phyloP scores from a whole-genome alignment of 192 early-diverging fungal genomes.

The Coemansia sp. region DNA sequence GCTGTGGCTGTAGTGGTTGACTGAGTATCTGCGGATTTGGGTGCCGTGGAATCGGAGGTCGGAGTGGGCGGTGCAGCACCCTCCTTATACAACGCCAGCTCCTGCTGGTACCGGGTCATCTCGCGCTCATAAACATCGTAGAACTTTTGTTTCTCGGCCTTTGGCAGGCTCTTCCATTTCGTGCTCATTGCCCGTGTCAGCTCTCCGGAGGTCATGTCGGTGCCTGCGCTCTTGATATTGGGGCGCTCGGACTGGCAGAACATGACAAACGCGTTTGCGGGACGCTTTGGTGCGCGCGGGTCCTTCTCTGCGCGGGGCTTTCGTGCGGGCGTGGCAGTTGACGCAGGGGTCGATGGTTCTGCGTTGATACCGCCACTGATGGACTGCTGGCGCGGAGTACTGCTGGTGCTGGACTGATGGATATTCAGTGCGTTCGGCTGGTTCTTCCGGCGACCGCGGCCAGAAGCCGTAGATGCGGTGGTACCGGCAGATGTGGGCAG shows the following conservation, averaged over 20 bases:
- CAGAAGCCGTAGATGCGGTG: constrained; percentile 7
- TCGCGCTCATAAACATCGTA: constrained; percentile 51
- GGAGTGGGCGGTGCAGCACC: constrained; percentile 1
- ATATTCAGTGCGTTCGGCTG: constrained; percentile 6
- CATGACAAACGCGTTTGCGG: constrained; percentile 55
- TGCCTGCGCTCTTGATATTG: constrained; percentile 40
- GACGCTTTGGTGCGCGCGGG: constrained; percentile 52
- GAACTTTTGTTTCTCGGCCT: constrained; percentile 47
- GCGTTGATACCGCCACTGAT: constrained; percentile 10
- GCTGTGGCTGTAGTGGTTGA: neutral
- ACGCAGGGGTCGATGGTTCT: neutral
- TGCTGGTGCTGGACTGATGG: constrained; percentile 17
- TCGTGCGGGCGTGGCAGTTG: constrained; percentile 1
- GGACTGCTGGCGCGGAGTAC: constrained; percentile 34
- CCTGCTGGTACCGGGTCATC: constrained; percentile 50
- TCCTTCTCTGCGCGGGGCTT: constrained; percentile 45
- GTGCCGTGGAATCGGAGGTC: neutral
- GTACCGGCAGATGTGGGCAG: constrained; percentile 6
- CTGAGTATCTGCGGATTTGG: neutral
- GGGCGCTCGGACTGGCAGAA: constrained; percentile 55
- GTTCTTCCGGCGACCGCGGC: constrained; percentile 20
- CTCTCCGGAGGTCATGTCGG: constrained; percentile 43
- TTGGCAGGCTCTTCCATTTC: constrained; percentile 50
- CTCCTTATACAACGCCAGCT: constrained; percentile 48
- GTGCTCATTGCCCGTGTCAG: constrained; percentile 52